Conservation (phyloP, 331 rosid genomes). For the Quercus phellos region DNA sequence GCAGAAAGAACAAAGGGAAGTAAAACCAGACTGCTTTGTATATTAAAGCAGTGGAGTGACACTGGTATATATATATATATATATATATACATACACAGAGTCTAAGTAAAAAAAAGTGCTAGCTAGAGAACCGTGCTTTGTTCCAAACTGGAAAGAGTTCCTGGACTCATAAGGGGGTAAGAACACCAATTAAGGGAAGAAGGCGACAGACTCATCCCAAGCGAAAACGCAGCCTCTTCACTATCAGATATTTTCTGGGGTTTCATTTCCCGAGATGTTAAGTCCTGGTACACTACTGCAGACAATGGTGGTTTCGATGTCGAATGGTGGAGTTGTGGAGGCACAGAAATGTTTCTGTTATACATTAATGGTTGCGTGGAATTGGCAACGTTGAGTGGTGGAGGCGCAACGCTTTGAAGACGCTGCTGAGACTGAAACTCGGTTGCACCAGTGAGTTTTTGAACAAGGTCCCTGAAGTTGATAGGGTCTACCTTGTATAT, state of each 20-base stretch:
- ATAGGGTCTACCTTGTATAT: constrained; percentile 75
- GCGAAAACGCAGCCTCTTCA: constrained; percentile 16
- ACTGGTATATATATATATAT: too few relatives aligned
- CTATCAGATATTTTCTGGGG: neutral
- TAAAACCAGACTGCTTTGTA: neutral
- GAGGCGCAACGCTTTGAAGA: constrained; percentile 25
- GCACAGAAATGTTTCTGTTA: neutral
- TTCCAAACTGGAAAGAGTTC: constrained; percentile 33
- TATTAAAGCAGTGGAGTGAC: neutral
- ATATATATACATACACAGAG: neutral
- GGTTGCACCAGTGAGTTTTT: constrained; percentile 68
- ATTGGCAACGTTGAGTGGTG: constrained; percentile 10
- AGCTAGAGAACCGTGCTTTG: constrained; percentile 24
- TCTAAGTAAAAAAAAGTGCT: neutral
- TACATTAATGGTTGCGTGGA: neutral
- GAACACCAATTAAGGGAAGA: constrained; percentile 45
- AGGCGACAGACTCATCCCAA: constrained; percentile 48
- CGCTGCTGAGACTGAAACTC: constrained; percentile 40
- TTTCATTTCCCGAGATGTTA: constrained; percentile 25
- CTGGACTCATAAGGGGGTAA: constrained; percentile 55
- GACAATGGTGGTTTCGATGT: neutral
- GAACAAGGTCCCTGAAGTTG: constrained; percentile 69
- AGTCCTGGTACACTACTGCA: constrained; percentile 28
- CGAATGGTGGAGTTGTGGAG: neutral
- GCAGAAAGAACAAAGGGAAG: neutral